These are phyloP conservation scores for Pyronema domesticum DNA, from an alignment of 495 filamentous ascomycete genomes.

Conservation along the genomic window DNA sequence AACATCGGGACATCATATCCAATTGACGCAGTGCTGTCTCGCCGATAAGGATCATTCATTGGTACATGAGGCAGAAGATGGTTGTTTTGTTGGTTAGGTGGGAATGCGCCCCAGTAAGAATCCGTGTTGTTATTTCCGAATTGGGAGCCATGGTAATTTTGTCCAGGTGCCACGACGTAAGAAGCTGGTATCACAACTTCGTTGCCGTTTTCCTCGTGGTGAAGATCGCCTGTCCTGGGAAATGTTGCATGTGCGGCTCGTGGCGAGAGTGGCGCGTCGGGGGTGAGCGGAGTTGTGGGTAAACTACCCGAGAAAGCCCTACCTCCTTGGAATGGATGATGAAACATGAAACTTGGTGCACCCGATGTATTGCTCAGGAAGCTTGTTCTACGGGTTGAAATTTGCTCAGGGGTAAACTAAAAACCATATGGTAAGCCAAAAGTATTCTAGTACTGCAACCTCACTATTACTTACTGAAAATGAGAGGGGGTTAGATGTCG, in stretches of 20 bases:
- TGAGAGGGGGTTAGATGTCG: slow-evolving; percentile 2
- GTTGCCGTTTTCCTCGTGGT: not conserved
- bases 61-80: not conserved
- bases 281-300: slow-evolving; percentile 5
- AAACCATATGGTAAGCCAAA: no score
- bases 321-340: slow-evolving; percentile 13
- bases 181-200: not conserved
- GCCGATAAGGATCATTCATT: not conserved
- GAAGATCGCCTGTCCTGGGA: not conserved
- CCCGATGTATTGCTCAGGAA: slow-evolving; percentile 10
- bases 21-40: not conserved
- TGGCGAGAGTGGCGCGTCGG: slow-evolving; percentile 12
- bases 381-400: slow-evolving; percentile 8
- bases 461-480: not conserved
- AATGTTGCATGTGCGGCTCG: slow-evolving; percentile 9
- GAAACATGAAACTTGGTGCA: slow-evolving; percentile 7
- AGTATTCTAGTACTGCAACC: not conserved
- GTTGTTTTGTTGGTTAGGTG: not conserved
- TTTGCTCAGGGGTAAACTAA: slow-evolving; percentile 9
- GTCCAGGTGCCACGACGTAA: not conserved
- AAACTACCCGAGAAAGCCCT: slow-evolving; percentile 10
- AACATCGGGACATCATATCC: not conserved
- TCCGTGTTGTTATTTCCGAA: not conserved
- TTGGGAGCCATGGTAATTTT: not conserved
- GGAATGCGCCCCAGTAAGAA: not conserved